Percentiles rank a stretch among this genome's conserved stretches.
phyloP scores from a whole-genome alignment of 768 basidiomycete species.

The Hericium erinaceus region DNA sequence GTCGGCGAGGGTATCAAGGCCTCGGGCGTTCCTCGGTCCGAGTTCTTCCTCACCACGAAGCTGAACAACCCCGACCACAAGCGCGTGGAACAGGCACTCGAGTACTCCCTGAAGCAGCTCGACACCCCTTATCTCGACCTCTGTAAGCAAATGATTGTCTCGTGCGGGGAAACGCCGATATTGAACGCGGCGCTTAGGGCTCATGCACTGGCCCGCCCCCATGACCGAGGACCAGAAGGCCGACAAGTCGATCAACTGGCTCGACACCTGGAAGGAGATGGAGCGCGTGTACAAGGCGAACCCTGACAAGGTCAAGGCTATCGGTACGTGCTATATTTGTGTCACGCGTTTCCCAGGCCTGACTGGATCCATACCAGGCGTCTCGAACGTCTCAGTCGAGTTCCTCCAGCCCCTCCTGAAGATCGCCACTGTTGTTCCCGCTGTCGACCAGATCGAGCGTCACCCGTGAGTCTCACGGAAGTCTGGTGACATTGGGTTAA shows the following conservation, averaged over 20 bases:
- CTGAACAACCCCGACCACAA: conserved; percentile 56
- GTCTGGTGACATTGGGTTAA: background rate
- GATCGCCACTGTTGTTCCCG: conserved; percentile 49
- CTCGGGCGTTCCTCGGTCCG: conserved; percentile 60
- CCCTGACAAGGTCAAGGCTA: conserved; percentile 67
- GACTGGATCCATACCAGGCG: conserved; percentile 26
- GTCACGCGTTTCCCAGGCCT: conserved; percentile 2
- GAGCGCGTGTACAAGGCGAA: conserved; percentile 56
- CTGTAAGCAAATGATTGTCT: conserved; percentile 31
- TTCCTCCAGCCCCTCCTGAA: conserved; percentile 55
- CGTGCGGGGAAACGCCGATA: background rate
- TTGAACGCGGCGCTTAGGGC: conserved; percentile 31
- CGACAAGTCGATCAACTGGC: conserved; percentile 50
- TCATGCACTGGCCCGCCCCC: conserved; percentile 81
- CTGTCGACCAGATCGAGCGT: conserved; percentile 73
- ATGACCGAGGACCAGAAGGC: conserved; percentile 47
- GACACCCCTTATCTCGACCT: conserved; percentile 74
- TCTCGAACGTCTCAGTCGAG: conserved; percentile 63
- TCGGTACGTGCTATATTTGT: conserved; percentile 34
- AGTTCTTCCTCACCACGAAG: conserved; percentile 79
- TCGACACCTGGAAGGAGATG: conserved; percentile 75
- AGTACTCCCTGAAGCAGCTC: conserved; percentile 58
- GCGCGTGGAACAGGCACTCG: conserved; percentile 50
- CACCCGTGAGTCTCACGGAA: conserved; percentile 41
- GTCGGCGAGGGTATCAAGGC: conserved; percentile 74